Evolutionary conservation across 2,329 filamentous ascomycete species (phyloP), one percentile per base, ranked within the genome.

Genomic region (Emmonsia crescens): DNA sequence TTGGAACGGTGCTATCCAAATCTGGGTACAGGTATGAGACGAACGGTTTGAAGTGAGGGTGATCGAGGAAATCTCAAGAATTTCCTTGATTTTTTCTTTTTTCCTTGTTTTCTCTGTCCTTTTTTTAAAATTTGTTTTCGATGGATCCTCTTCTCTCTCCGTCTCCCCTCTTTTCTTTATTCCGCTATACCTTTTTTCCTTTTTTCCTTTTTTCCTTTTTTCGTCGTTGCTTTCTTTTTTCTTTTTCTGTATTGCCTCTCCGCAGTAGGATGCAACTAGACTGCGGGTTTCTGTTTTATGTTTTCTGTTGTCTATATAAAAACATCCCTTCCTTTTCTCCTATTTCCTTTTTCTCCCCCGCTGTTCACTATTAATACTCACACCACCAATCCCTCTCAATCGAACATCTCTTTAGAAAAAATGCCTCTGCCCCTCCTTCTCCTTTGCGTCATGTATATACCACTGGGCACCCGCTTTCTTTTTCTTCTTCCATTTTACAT

Each of bases 1-100:
- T 99, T 29, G 94, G 90, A 0, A 90, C 89, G 3, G 89, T 93
- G n/a, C 78, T 97, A 65, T 90, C 89, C 57, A 90, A 88, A 75
- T 84, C 80, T 33, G 89, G 83, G 2, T 79, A 85, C 63, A 76
- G 82, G 61, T 96, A 91, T 72, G 91, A 96, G 71, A 80, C 82
- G 4, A 69, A 72, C 4, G 77, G 75, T 1, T 21, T 65, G 36
- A 59, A 51, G 46, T 51, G 72, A 73, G n/a, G 73, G 75, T 67
- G n/a, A 60, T 33, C 14, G 72, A 19, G 73, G 76, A 67, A 14
- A 60, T 42, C 10, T 59, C 33, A 19, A 60, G 64, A 79, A 1
- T 48, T 61, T 51, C 19, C 8, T 19, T n/a, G 24, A 29, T 40
- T 21, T 6, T 29, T 62, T 14, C 8, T 21, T 57, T 42, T 38